A percentile compares a stretch with the other conserved stretches of the same genome.
These are phyloP conservation scores for Clarireedia paspali DNA, from an alignment of 2,329 filamentous ascomycete genomes.

Conservation along the genomic window DNA sequence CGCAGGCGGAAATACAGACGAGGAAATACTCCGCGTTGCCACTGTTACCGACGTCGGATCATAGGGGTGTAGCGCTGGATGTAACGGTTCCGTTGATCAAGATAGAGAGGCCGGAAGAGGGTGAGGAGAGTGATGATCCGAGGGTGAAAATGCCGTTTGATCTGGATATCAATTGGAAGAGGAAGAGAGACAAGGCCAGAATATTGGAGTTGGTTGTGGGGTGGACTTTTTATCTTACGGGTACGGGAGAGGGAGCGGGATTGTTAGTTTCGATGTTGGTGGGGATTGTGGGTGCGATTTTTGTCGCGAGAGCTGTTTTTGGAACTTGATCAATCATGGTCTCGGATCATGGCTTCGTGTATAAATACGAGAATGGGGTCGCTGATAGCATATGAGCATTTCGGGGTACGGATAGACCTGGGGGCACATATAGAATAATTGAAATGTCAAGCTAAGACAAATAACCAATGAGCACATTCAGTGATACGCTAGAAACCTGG, in stretches of 20 bases:
- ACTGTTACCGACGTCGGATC: constrained; percentile 75
- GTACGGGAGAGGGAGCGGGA: constrained; percentile 27
- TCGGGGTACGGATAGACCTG: too few species aligned
- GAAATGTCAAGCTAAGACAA: too few species aligned
- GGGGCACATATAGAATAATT: too few species aligned
- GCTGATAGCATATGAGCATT: too few species aligned
- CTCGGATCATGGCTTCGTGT: neutral
- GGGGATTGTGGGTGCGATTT: constrained; percentile 25
- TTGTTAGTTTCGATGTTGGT: constrained; percentile 23
- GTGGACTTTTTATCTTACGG: constrained; percentile 37
- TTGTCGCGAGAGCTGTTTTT: constrained; percentile 17
- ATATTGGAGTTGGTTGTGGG: constrained; percentile 53
- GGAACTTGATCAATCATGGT: neutral
- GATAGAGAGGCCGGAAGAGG: constrained; percentile 14
- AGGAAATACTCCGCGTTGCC: constrained; percentile 67
- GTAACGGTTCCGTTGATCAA: constrained; percentile 52
- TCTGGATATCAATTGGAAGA: constrained; percentile 49
- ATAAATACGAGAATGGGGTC: too few species aligned
- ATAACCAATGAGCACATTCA: too few species aligned
- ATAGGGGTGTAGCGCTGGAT: constrained; percentile 73
- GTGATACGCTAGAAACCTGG: too few species aligned
- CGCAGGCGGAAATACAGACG: constrained; percentile 43
- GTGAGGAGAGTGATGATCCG: constrained; percentile 29
- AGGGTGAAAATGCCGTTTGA: constrained; percentile 45
- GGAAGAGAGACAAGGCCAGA: constrained; percentile 44